Conservation (phyloP, 2,329 filamentous ascomycete species). For the Neofusicoccum kwambonambiense region DNA sequence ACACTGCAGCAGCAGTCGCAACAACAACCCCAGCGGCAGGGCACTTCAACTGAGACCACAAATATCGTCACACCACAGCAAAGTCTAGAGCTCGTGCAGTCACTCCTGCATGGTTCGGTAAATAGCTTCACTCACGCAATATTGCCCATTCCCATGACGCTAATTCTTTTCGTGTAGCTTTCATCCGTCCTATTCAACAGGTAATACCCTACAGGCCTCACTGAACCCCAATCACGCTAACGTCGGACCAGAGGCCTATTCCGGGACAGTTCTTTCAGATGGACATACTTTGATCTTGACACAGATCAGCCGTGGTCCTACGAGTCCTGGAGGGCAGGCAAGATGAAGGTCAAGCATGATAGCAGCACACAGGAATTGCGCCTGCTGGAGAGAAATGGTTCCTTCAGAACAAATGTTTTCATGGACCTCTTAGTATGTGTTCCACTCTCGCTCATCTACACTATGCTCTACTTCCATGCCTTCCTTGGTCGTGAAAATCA, state of each 20-base stretch:
- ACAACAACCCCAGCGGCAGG: not conserved
- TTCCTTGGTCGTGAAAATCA: not conserved
- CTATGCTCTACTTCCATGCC: conserved; percentile 22
- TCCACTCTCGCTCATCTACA: not conserved
- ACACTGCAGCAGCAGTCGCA: not conserved
- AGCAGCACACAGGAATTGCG: conserved; percentile 43
- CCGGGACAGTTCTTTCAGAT: conserved; percentile 30
- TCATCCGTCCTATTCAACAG: not conserved
- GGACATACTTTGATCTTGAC: conserved; percentile 26
- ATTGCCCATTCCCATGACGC: not conserved
- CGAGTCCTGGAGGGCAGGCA: conserved; percentile 18
- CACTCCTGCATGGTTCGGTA: conserved; percentile 48
- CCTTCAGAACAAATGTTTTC: conserved; percentile 43
- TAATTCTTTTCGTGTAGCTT: not conserved
- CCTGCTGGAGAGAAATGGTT: conserved; percentile 42
- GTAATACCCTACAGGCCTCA: not conserved
- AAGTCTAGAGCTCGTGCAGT: conserved; percentile 49
- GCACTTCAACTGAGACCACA: conserved; percentile 19
- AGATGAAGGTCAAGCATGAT: conserved; percentile 32
- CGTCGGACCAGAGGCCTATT: conserved; percentile 29
- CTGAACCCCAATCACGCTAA: not conserved
- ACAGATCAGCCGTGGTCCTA: conserved; percentile 28
- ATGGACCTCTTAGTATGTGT: conserved; percentile 47
- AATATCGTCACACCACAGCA: conserved; percentile 38
- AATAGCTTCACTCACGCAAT: conserved; percentile 17